Percentiles rank a stretch among this genome's conserved stretches.
phyloP scores from a whole-genome alignment of 345 rosid species.

The Eucalyptus regnans region DNA sequence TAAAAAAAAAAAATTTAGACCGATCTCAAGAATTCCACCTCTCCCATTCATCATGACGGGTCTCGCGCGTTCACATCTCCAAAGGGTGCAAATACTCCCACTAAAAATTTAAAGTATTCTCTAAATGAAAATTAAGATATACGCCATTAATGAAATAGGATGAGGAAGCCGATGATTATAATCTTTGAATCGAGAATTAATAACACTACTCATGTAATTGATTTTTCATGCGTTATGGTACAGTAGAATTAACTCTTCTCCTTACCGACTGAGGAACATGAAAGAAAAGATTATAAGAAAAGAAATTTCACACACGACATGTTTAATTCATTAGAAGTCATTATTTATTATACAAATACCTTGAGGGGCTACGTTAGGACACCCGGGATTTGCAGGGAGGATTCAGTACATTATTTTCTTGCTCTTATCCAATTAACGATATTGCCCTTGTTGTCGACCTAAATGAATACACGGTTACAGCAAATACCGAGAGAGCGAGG shows the following conservation, averaged over 20 bases:
- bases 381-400: background rate
- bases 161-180: background rate
- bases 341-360: background rate
- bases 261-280: fast-evolving
- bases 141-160: background rate
- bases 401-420: background rate
- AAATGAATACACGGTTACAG: background rate
- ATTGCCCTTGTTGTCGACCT: background rate
- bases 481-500: background rate
- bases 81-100: background rate
- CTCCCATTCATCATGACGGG: background rate
- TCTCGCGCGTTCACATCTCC: background rate
- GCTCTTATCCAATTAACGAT: background rate
- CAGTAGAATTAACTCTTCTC: background rate
- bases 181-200: fast-evolving
- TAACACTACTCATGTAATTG: background rate
- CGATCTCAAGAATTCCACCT: background rate
- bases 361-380: background rate
- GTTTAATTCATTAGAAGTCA: background rate
- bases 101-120: background rate
- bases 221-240: fast-evolving
- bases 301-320: background rate
- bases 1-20: too few relatives aligned
- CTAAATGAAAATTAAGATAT: background rate
- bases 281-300: background rate